A percentile compares a stretch with the other conserved stretches of the same genome.
Evolutionary conservation across 148 eudicot genomes (phyloP).

Genomic region (Rhododendron vialii): DNA sequence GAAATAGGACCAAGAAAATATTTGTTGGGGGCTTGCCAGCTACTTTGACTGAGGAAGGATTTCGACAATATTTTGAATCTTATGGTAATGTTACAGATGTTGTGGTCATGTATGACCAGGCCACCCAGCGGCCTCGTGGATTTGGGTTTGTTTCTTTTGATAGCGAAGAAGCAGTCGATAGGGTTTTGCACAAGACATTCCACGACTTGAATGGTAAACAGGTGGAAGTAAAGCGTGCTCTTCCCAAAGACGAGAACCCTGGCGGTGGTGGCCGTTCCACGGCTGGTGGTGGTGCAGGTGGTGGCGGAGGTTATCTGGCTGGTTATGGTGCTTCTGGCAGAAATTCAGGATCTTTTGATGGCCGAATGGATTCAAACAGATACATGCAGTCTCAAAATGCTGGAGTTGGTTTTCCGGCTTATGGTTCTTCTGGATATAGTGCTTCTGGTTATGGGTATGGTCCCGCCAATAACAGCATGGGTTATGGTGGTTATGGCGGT

Average conservation of each 20-base stretch:
- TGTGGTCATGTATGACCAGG: conserved; percentile 92
- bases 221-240: conserved; percentile 97
- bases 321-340: conserved; percentile 64
- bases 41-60: conserved; percentile 71
- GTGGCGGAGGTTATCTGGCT: conserved; percentile 49
- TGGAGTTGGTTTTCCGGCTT: conserved; percentile 68
- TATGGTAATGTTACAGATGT: conserved; percentile 86
- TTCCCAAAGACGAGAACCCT: conserved; percentile 89
- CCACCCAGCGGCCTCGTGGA: conserved; percentile 89
- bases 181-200: conserved; percentile 80
- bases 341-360: conserved; percentile 59
- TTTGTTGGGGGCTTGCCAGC: conserved; percentile 98
- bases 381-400: conserved; percentile 73
- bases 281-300: conserved; percentile 45
- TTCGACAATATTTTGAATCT: conserved; percentile 81
- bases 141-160: conserved; percentile 94
- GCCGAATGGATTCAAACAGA: conserved; percentile 67
- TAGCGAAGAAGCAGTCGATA: conserved; percentile 89
- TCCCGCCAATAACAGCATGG: conserved; percentile 64
- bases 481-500: conserved; percentile 67
- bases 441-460: conserved; percentile 82
- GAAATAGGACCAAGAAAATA: conserved; percentile 89
- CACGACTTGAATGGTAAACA: conserved; percentile 88
- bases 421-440: conserved; percentile 71
- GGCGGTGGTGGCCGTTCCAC: conserved; percentile 57